Evolutionary conservation across 1,284 basidiomycete species (phyloP).

Genomic region (Athelia sp.): DNA sequence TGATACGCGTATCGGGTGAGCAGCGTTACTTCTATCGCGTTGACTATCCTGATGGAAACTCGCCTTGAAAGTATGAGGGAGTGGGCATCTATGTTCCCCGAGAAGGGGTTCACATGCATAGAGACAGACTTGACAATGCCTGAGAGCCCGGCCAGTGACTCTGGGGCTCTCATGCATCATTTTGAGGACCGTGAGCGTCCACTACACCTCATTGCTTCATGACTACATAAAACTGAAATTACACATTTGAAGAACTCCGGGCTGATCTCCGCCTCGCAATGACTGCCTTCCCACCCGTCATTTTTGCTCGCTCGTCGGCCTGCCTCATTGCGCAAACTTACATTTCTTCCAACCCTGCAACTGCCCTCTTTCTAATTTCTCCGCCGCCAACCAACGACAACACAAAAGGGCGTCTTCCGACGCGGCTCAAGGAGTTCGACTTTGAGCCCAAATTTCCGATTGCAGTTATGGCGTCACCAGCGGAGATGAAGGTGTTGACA

Average conservation of each 20-base stretch:
- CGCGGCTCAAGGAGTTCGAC: constrained; percentile 42
- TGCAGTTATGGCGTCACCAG: constrained; percentile 38
- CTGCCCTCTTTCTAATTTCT: constrained; percentile 54
- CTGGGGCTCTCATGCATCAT: constrained; percentile 28
- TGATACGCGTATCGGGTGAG: constrained; percentile 29
- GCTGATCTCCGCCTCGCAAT: constrained; percentile 36
- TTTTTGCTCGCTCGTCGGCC: constrained; percentile 47
- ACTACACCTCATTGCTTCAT: too few species aligned
- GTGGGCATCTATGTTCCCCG: constrained; percentile 44
- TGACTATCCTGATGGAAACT: constrained; percentile 12
- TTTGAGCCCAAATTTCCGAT: constrained; percentile 66
- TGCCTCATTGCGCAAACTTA: constrained; percentile 62
- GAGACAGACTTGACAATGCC: constrained; percentile 45
- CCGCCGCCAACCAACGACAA: constrained; percentile 43
- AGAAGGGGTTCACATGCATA: constrained; percentile 56
- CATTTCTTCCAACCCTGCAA: constrained; percentile 60
- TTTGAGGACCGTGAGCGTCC: constrained; percentile 33
- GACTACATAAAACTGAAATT: too few species aligned
- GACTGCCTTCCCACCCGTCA: constrained; percentile 60
- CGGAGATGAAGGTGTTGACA: constrained; percentile 27
- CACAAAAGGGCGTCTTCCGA: constrained; percentile 29
- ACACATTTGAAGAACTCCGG: constrained; percentile 42
- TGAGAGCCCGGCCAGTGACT: constrained; percentile 20
- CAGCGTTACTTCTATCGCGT: neutral
- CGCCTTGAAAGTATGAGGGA: constrained; percentile 28